phyloP scores from a whole-genome alignment of 2,329 filamentous ascomycete species.

The Cladophialophora yegresii region DNA sequence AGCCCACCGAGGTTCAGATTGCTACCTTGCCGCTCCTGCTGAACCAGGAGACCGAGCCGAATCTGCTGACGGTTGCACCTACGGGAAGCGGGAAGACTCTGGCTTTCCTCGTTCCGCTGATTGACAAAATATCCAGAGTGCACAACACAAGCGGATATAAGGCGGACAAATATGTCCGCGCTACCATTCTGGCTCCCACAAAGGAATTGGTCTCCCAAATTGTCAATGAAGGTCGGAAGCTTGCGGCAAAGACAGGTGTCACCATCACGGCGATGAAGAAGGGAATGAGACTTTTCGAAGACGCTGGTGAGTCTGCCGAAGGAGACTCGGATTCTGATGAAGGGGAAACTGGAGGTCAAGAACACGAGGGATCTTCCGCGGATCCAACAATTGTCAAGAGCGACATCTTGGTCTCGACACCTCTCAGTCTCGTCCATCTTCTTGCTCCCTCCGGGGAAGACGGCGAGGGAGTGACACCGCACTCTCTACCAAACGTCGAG shows the following conservation, averaged over 20 bases:
- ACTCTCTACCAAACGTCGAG: conserved; percentile 65
- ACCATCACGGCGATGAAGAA: conserved; percentile 82
- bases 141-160: conserved; percentile 47
- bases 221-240: conserved; percentile 77
- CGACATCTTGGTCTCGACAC: conserved; percentile 79
- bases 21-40: conserved; percentile 79
- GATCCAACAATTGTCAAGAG: conserved; percentile 60
- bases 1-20: conserved; percentile 93
- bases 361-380: conserved; percentile 41
- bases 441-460: conserved; percentile 52
- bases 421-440: conserved; percentile 74
- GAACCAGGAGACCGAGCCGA: conserved; percentile 44
- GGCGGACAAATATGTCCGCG: conserved; percentile 62
- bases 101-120: conserved; percentile 83
- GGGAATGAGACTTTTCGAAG: conserved; percentile 65
- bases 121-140: conserved; percentile 69
- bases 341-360: conserved; percentile 44
- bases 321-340: conserved; percentile 40
- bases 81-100: conserved; percentile 97
- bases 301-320: conserved; percentile 40
- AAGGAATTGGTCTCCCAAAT: conserved; percentile 81
- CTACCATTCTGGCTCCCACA: conserved; percentile 75
- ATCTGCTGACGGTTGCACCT: conserved; percentile 86
- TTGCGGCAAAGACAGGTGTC: conserved; percentile 74
- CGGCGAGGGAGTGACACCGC: conserved; percentile 42